Evolutionary conservation across 257 asterid species (phyloP).

Genomic region (Pogostemon cablin): DNA sequence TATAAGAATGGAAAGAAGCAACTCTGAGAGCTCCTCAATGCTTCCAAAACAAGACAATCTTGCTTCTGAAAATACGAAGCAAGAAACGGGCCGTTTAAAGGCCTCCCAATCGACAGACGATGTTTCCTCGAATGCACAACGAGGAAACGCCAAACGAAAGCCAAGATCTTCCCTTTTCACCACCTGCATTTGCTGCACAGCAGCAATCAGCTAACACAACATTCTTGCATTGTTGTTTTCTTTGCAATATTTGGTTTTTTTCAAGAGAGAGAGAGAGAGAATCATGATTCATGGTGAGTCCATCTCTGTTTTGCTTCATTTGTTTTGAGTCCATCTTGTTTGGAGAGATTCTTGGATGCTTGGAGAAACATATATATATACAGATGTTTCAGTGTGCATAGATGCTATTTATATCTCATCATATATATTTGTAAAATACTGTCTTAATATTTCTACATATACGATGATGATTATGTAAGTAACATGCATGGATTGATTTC

Average conservation of each 20-base stretch:
- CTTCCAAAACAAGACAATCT: slow-evolving; percentile 30
- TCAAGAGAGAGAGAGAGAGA: slow-evolving; percentile 10
- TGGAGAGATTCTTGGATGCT: slow-evolving; percentile 25
- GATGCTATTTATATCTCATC: too few species aligned
- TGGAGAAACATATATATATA: background rate
- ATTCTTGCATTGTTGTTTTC: slow-evolving; percentile 9
- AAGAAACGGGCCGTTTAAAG: background rate
- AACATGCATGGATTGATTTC: too few species aligned
- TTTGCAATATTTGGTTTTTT: slow-evolving; percentile 7
- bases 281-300: background rate
- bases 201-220: slow-evolving; percentile 42
- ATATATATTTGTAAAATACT: too few species aligned
- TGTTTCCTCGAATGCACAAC: slow-evolving; percentile 28
- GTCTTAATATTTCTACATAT: background rate
- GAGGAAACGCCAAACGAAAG: slow-evolving; percentile 46
- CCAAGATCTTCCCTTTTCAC: slow-evolving; percentile 65
- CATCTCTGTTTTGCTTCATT: background rate
- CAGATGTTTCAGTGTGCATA: too few species aligned
- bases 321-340: slow-evolving; percentile 27
- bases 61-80: slow-evolving; percentile 18
- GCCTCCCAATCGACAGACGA: slow-evolving; percentile 35
- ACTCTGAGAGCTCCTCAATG: slow-evolving; percentile 40
- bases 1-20: slow-evolving; percentile 69
- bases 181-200: slow-evolving; percentile 77
- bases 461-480: too few species aligned